These are phyloP conservation scores for Xylaria scruposa DNA, from an alignment of 495 filamentous ascomycete species.

Conservation along the genomic window DNA sequence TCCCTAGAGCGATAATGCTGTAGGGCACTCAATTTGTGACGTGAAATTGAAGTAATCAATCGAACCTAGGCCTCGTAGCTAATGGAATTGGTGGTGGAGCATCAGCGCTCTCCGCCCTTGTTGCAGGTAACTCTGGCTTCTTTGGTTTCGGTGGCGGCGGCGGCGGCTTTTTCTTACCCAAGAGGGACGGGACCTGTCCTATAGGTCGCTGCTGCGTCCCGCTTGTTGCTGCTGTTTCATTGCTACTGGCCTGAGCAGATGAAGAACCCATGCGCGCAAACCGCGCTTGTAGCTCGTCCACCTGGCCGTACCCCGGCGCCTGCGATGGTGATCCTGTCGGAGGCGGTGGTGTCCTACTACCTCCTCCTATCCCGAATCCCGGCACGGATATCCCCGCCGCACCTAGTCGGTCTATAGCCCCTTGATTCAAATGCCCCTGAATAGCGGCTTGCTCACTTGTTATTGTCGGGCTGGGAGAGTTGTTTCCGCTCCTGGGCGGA, in stretches of 20 bases:
- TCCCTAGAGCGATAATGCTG: conserved; percentile 5
- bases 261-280: conserved; percentile 63
- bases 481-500: conserved; percentile 50
- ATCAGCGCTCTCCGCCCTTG: conserved; percentile 11
- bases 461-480: conserved; percentile 58
- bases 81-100: conserved; percentile 60
- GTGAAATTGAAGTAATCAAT: conserved; percentile 24
- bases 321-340: conserved; percentile 1
- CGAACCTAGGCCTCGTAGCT: conserved; percentile 49
- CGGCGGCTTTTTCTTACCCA: conserved; percentile 67
- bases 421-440: conserved; percentile 66
- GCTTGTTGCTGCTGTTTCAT: neutral
- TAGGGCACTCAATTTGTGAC: neutral
- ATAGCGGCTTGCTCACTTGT: conserved; percentile 36
- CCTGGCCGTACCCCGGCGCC: conserved; percentile 37
- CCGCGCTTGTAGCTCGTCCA: conserved; percentile 72
- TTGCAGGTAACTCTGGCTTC: conserved; percentile 48
- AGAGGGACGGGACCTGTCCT: conserved; percentile 37
- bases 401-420: conserved; percentile 69
- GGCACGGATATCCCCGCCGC: conserved; percentile 85
- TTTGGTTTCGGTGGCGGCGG: conserved; percentile 76
- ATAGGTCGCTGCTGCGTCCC: conserved; percentile 26
- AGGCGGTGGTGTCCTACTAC: conserved; percentile 31
- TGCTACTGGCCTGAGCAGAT: conserved; percentile 30
- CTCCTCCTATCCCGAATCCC: conserved; percentile 72